Conservation (phyloP, 2,329 filamentous ascomycete species). For the Neurospora sp. region DNA sequence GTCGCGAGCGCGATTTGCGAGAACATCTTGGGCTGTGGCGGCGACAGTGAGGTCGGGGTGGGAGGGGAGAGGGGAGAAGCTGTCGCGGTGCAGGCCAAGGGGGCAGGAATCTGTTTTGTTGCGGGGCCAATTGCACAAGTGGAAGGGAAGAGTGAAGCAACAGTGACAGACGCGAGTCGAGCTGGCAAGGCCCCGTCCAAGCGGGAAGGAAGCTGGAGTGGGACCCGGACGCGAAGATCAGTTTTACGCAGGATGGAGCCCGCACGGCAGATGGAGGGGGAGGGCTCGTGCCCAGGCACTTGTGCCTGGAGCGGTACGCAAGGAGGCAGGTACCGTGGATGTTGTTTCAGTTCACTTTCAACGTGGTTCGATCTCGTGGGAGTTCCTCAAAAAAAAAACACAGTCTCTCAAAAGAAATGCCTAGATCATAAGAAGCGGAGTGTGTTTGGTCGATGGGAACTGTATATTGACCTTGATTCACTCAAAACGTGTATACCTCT, state of each 20-base stretch:
- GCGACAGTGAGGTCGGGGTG: neutral
- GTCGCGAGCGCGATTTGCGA: constrained; percentile 15
- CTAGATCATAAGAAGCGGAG: neutral
- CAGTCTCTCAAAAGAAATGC: neutral
- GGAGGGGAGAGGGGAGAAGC: neutral
- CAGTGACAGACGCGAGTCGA: neutral
- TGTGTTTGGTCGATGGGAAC: neutral
- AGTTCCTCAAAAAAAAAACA: neutral
- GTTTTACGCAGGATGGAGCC: neutral
- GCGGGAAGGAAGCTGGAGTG: neutral
- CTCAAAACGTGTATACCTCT: neutral
- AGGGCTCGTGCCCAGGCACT: neutral
- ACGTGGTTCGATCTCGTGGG: neutral
- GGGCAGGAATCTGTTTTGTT: neutral
- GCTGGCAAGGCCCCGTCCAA: neutral
- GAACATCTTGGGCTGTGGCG: constrained; percentile 11
- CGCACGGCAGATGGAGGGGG: neutral
- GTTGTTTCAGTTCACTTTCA: neutral
- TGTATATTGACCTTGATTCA: neutral
- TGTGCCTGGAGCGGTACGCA: neutral
- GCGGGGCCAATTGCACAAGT: neutral
- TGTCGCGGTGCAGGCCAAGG: neutral
- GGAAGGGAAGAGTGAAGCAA: neutral
- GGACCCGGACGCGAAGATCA: neutral
- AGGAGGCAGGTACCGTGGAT: neutral